Evolutionary conservation across 1,139 yeast species (phyloP).

Genomic region (Magnusiomyces magnusii): DNA sequence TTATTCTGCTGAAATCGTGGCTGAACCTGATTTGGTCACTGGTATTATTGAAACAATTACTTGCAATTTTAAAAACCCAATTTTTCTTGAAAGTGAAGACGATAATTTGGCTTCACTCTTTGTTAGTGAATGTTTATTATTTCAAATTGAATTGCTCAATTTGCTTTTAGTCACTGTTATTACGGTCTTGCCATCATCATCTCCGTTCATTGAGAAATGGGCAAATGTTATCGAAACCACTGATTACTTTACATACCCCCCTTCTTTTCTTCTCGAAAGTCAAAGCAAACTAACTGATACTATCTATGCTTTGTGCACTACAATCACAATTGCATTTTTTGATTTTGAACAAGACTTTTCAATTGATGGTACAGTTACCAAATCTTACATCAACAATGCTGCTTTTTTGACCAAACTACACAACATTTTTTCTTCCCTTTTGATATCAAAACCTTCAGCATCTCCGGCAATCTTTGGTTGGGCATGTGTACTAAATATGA

Average conservation of each 20-base stretch:
- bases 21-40: constrained; percentile 21
- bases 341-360: constrained; percentile 30
- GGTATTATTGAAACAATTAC: constrained; percentile 18
- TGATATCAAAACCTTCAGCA: constrained; percentile 33
- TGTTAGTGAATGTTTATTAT: constrained; percentile 15
- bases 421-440: constrained; percentile 27
- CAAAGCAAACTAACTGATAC: constrained; percentile 9
- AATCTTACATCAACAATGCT: constrained; percentile 42
- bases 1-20: constrained; percentile 24
- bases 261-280: constrained; percentile 16
- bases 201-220: constrained; percentile 44
- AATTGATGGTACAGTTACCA: constrained; percentile 18
- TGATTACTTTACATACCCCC: constrained; percentile 36
- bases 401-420: constrained; percentile 39
- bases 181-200: constrained; percentile 26
- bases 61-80: constrained; percentile 14
- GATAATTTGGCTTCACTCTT: constrained; percentile 12
- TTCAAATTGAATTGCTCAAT: constrained; percentile 24
- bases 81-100: constrained; percentile 16
- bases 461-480: constrained; percentile 58
- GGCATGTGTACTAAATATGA: constrained; percentile 58
- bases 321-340: constrained; percentile 29
- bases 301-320: constrained; percentile 21
- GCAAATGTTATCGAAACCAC: constrained; percentile 44
- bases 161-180: constrained; percentile 26